These are phyloP conservation scores for Lathyrus sativus DNA, from an alignment of 306 rosid species.

Conservation along the genomic window DNA sequence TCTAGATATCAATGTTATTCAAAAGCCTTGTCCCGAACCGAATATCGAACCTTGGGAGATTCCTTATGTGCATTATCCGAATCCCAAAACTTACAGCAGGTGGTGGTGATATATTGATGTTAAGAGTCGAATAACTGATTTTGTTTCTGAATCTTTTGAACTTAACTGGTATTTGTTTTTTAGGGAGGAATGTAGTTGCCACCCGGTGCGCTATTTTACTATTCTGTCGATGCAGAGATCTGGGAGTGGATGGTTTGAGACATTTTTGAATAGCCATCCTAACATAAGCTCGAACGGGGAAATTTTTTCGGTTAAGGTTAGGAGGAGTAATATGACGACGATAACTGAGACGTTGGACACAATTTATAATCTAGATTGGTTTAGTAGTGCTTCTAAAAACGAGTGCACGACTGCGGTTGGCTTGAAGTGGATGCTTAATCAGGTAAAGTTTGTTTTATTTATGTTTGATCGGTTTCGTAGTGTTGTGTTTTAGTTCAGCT, in stretches of 20 bases:
- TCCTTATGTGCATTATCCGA: conserved; percentile 81
- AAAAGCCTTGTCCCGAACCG: conserved; percentile 73
- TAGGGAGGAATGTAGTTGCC: conserved; percentile 91
- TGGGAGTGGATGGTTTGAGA: conserved; percentile 99
- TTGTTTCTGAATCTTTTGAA: conserved; percentile 31
- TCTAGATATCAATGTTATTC: conserved; percentile 53
- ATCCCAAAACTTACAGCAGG: conserved; percentile 86
- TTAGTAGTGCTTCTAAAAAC: conserved; percentile 90
- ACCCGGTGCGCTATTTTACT: conserved; percentile 82
- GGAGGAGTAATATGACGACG: conserved; percentile 84
- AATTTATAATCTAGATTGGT: conserved; percentile 86
- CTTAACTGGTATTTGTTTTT: conserved; percentile 37
- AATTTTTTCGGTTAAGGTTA: conserved; percentile 83
- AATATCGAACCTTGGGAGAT: conserved; percentile 67
- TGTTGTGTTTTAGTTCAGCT: not conserved
- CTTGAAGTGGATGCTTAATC: conserved; percentile 99
- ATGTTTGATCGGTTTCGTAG: conserved; percentile 13
- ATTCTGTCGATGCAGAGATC: conserved; percentile 97
- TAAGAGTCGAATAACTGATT: conserved; percentile 18
- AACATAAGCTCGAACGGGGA: conserved; percentile 98
- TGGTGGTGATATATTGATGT: conserved; percentile 43
- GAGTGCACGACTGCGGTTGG: conserved; percentile 99
- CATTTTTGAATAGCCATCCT: conserved; percentile 83
- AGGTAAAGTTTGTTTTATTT: conserved; percentile 54
- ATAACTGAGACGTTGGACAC: conserved; percentile 81